Evolutionary conservation across 2,329 filamentous ascomycete species (phyloP), one percentile per base, ranked within the genome.

Genomic region (Triangularia verruculosa): DNA sequence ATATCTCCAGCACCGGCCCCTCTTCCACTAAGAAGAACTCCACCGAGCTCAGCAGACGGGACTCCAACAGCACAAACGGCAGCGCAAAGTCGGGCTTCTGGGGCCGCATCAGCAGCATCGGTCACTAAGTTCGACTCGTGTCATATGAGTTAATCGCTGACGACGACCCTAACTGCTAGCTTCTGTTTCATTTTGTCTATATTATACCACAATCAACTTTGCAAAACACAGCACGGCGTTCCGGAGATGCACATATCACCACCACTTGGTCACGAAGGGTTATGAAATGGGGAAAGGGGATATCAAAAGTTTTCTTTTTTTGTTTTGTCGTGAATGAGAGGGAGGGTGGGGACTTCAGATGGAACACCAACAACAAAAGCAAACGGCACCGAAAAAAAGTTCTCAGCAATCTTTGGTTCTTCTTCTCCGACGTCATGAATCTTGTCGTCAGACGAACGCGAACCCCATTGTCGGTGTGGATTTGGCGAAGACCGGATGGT

Each of bases 21-120:
- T 28, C 59, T 30, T 32, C 61, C 54, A 53, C 61, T 28, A 59
- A 62, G 58, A 55, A 68, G 28, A 56, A 64, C 47, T 66, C 62
- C 4, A 61, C 64, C n/a, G n/a, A 57, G 1, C 13, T 59, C 20
- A 65, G 58, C 57, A 64, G 56, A 34, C 61, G 61, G 57, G 66
- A 69, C 56, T 68, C 70, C 7, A 47, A 52, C 32, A 70, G 68
- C 68, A 70, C 70, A 20, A 58, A 54, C 22, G 65, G 65, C 57
- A 70, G 68, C 61, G 34, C 25, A 7, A 62, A 66, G 12, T 69
- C 69, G 69, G 73, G 73, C 58, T 74, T 82, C 67, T 74, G 75
- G 69, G 78, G 74, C 65, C 74, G 76, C n/a, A 73, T 80, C 67
- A 79, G 76, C 71, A 74, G 74, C 52, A 11, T 47, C n/a, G n/a